A percentile compares a stretch with the other conserved stretches of the same genome.
Conservation (phyloP, 2,329 filamentous ascomycete genomes). For the Neocucurbitaria cava region DNA sequence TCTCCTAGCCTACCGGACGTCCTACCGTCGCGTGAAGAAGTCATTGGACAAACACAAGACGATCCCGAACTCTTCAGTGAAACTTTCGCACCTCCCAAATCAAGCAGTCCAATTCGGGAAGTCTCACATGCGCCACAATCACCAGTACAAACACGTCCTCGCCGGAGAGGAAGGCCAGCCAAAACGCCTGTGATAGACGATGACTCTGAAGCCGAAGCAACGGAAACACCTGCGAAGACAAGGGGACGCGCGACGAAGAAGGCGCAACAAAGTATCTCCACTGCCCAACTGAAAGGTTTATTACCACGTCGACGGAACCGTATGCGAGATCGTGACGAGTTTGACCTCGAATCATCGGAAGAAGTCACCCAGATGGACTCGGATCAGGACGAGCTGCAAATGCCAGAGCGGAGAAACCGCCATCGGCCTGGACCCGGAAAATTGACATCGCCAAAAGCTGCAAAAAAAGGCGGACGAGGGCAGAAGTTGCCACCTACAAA, state of each 20-base stretch:
- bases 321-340: slow-evolving; percentile 45
- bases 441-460: slow-evolving; percentile 27
- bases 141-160: slow-evolving; percentile 22
- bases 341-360: slow-evolving; percentile 50
- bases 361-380: slow-evolving; percentile 41
- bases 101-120: slow-evolving; percentile 47
- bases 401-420: slow-evolving; percentile 32
- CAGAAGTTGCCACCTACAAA: slow-evolving; percentile 30
- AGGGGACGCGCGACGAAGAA: slow-evolving; percentile 27
- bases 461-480: slow-evolving; percentile 31
- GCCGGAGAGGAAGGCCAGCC: slow-evolving; percentile 21
- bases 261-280: slow-evolving; percentile 47
- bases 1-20: slow-evolving; percentile 46
- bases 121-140: slow-evolving; percentile 20
- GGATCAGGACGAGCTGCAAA: slow-evolving; percentile 53
- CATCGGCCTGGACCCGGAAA: slow-evolving; percentile 24
- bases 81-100: slow-evolving; percentile 54
- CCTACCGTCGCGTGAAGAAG: slow-evolving; percentile 31
- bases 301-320: slow-evolving; percentile 52
- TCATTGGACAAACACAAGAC: slow-evolving; percentile 28
- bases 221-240: slow-evolving; percentile 29
- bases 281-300: slow-evolving; percentile 53
- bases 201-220: slow-evolving; percentile 33
- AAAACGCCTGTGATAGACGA: slow-evolving; percentile 26
- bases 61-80: slow-evolving; percentile 45